Evolutionary conservation across 129 eudicot species (phyloP), one percentile per base, ranked within the genome.

Genomic region (Saposhnikovia divaricata): DNA sequence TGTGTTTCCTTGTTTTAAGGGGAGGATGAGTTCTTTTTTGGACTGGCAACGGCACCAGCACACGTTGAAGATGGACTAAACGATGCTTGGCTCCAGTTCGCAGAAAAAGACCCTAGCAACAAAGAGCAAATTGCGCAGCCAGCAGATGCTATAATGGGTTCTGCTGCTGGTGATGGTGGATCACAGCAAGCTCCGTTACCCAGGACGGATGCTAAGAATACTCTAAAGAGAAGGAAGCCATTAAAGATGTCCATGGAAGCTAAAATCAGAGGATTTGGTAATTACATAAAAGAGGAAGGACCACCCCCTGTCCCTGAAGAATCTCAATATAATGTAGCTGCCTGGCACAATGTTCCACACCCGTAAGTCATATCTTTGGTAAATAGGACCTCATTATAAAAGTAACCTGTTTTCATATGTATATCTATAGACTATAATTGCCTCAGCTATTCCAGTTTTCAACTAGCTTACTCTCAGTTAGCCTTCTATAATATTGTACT

Each of bases 81-180:
- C 82, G 99, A 96, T 86, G 98, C 99, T 83, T 96, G 99, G 99
- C 98, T 96, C 81, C 89, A 92, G 82, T 96, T 96, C 88, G 99
- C 99, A 47, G 95, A 92, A 86, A 80, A 90, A 78, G 86, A 77
- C 21, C 87, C 83, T 38, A 84, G 86, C 63, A 85, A 89, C 72
- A 81, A 86, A 61, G 51, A 82, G 27, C 73, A 72, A 40, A 80
- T 77, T 61, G 50, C 2, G 37, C 83, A 86, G 85, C 84, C 89
- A 28, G 86, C 87, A 16, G 90, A 87, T 86, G 86, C 88, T 63
- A 57, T 87, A 23, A 46, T 89, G 82, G 91, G 83, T 65, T 85
- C 99, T 65, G 89, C 93, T 83, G 68, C 89, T 18, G 96, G 84
- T 72, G 99, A 92, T 82, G 98, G 97, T 76, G 96, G 93, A 43